Base-by-base conservation (phyloP, 2,329 filamentous ascomycete species). In the Kalaharituber pfeilii region DNA sequence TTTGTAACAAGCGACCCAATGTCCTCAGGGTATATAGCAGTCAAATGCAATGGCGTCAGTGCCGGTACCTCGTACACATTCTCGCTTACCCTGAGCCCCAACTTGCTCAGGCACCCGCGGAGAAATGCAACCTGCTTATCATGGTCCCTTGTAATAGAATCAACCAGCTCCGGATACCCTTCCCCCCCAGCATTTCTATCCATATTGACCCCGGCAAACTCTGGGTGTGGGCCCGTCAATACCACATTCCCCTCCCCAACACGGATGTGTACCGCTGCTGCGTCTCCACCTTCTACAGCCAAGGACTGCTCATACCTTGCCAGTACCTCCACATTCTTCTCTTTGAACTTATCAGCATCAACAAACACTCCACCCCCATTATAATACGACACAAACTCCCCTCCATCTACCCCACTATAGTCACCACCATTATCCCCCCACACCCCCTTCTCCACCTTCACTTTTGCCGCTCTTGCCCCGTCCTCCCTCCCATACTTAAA, bases 281-380 rank as follows among this genome's bases (percentile, higher is more conserved):
- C 87, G 28, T 79, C 76, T 1, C 78, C 79, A 42, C 77, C 72
- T 0, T 86, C 86, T 0, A 82, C 75, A 53, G 93, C 81, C 2
- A 95, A 84, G 13, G 81, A 72, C 30, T 86, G 82, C 0, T 75
- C 75, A 66, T 91, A 98, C 56, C 75, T 83, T 1, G 89, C 91
- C 24, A 98, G 71, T 5, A 94, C 75, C 67, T 95, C 79, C 0
- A 95, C 78, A 1, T 82, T 83, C 59, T 74, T 70, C 27, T 76
- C 74, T 53, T 72, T 70, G 54, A 78, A 72, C 45, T 75, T 77
- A 2, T 75, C 73, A 1, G 84, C 82, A 68, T 91, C 82, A 1
- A 94, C 85, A 70, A 96, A 98, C 1, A 94, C 80, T 2, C 91
- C 88, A 0, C 91, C 91, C 0, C 91, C 91, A 62, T 98, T 98